Conservation (phyloP, 2,329 filamentous ascomycete genomes). For the Pyrenophora seminiperda region DNA sequence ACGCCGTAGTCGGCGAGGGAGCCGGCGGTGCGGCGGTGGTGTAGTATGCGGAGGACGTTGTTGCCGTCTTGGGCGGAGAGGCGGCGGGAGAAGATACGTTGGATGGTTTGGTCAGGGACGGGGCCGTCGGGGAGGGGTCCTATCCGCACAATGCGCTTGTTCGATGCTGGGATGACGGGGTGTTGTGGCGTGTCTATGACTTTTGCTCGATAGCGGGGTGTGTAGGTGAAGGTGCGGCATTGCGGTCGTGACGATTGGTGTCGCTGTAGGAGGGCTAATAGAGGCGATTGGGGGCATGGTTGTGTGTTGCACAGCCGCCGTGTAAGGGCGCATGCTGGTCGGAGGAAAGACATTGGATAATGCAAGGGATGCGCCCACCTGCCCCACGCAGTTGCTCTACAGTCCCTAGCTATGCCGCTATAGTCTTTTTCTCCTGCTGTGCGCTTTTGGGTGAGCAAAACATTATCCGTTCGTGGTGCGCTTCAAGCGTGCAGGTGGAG, state of each 20-base stretch:
- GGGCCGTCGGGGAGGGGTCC: slow-evolving; percentile 38
- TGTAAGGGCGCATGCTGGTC: slow-evolving; percentile 33
- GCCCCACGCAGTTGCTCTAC: not conserved
- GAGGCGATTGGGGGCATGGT: slow-evolving; percentile 23
- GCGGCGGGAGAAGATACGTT: slow-evolving; percentile 39
- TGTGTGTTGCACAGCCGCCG: slow-evolving; percentile 35
- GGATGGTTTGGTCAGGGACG: slow-evolving; percentile 32
- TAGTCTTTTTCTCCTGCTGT: slow-evolving; percentile 1
- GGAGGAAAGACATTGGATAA: slow-evolving; percentile 38
- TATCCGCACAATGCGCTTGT: slow-evolving; percentile 41
- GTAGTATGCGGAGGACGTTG: slow-evolving; percentile 46
- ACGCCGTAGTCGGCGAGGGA: slow-evolving; percentile 49
- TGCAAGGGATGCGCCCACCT: slow-evolving; percentile 16
- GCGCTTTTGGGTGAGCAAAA: slow-evolving; percentile 4
- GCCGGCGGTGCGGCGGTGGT: slow-evolving; percentile 48
- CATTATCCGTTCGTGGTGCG: slow-evolving; percentile 13
- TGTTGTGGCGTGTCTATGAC: slow-evolving; percentile 33
- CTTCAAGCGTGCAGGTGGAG: not conserved
- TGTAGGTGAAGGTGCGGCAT: slow-evolving; percentile 34
- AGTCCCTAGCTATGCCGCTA: not conserved
- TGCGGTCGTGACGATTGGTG: slow-evolving; percentile 16
- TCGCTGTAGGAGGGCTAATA: slow-evolving; percentile 30
- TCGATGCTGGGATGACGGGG: slow-evolving; percentile 26
- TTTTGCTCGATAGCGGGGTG: slow-evolving; percentile 30
- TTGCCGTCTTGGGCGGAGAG: slow-evolving; percentile 41